Percentiles rank a stretch among this genome's conserved stretches.
Conservation (phyloP, 2,329 filamentous ascomycete species). For the Tolypocladium album region DNA sequence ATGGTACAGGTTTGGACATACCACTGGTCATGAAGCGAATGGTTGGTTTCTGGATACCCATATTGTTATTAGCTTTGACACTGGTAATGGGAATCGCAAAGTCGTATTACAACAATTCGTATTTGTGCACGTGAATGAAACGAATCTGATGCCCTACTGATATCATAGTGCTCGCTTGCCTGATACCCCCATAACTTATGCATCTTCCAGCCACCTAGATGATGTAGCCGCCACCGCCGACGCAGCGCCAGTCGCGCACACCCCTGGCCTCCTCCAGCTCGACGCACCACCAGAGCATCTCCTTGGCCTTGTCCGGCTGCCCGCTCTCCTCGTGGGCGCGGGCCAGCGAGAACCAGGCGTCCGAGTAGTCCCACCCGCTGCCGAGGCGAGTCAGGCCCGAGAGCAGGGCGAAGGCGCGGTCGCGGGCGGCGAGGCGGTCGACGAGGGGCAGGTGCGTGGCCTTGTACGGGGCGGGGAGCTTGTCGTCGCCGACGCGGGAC, state of each 20-base stretch:
- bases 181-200: neutral
- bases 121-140: neutral
- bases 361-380: slow-evolving; percentile 78
- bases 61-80: neutral
- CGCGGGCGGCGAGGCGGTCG: slow-evolving; percentile 79
- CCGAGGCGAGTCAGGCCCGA: slow-evolving; percentile 77
- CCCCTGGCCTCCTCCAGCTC: slow-evolving; percentile 81
- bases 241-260: slow-evolving; percentile 66
- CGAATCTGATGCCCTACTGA: neutral
- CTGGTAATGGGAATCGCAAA: neutral
- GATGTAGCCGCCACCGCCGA: slow-evolving; percentile 58
- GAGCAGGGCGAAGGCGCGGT: slow-evolving; percentile 77
- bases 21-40: neutral
- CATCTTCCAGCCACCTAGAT: slow-evolving; percentile 12
- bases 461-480: slow-evolving; percentile 41
- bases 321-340: slow-evolving; percentile 80
- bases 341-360: slow-evolving; percentile 86
- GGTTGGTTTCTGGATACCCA: neutral
- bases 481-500: slow-evolving; percentile 21
- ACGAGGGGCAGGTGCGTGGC: slow-evolving; percentile 56
- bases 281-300: slow-evolving; percentile 95
- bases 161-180: neutral
- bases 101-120: neutral
- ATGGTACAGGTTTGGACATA: neutral
- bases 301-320: slow-evolving; percentile 78